Evolutionary conservation across 441 rosid species (phyloP).

Genomic region (Brassica balearica): DNA sequence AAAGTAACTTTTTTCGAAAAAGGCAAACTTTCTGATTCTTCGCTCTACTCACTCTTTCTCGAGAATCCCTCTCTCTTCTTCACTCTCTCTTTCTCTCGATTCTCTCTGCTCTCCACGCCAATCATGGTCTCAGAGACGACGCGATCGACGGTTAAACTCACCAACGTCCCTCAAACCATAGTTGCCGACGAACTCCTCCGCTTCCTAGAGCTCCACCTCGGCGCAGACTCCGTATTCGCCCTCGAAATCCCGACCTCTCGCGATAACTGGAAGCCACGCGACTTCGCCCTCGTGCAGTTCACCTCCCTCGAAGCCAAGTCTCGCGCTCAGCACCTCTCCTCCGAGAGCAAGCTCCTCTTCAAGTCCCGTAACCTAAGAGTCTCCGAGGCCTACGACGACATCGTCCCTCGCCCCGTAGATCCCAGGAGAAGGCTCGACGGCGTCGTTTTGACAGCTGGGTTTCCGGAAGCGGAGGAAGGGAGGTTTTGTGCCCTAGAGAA

Average conservation of each 20-base stretch:
- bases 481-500: conserved; percentile 61
- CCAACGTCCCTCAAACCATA: conserved; percentile 69
- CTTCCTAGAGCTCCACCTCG: conserved; percentile 70
- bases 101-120: not conserved
- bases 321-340: conserved; percentile 55
- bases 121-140: conserved; percentile 43
- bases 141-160: conserved; percentile 60
- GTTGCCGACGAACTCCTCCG: conserved; percentile 69
- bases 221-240: conserved; percentile 71
- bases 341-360: conserved; percentile 54
- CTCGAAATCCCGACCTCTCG: conserved; percentile 69
- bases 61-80: conserved; percentile 1
- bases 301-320: conserved; percentile 56
- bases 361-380: conserved; percentile 57
- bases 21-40: not conserved
- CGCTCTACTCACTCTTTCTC: conserved; percentile 16
- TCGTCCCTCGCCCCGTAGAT: conserved; percentile 69
- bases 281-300: conserved; percentile 83
- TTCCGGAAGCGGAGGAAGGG: conserved; percentile 47
- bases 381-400: conserved; percentile 67
- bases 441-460: conserved; percentile 63
- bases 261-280: conserved; percentile 83
- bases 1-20: not conserved
- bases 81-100: not conserved
- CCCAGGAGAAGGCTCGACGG: conserved; percentile 50